Evolutionary conservation across 2,329 filamentous ascomycete species (phyloP).

Genomic region (Cordyceps cicadae): DNA sequence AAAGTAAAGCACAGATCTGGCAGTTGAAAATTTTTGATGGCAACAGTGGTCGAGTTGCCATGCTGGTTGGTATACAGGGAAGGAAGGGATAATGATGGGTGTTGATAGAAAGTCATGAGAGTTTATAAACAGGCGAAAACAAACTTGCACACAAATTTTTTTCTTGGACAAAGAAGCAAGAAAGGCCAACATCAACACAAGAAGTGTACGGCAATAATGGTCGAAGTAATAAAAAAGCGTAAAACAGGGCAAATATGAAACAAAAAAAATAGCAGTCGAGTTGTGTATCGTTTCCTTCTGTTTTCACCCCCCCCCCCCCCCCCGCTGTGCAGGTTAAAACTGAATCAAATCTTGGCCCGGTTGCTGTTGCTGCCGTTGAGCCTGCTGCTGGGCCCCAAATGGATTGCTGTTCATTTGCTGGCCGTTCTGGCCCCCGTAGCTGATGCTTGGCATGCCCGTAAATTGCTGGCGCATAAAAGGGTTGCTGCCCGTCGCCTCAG

Average conservation of each 20-base stretch:
- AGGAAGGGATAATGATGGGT: neutral
- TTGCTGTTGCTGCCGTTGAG: constrained; percentile 37
- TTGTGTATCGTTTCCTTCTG: neutral
- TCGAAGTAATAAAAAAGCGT: neutral
- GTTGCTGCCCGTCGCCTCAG: constrained; percentile 73
- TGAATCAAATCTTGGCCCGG: constrained; percentile 55
- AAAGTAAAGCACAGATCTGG: neutral
- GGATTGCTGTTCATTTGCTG: constrained; percentile 44
- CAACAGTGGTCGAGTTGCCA: neutral
- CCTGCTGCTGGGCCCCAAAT: constrained; percentile 41
- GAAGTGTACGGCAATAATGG: neutral
- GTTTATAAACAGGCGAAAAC: neutral
- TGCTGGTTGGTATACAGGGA: neutral
- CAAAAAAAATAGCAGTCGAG: constrained; percentile 10
- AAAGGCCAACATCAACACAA: neutral
- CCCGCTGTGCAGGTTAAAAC: constrained; percentile 37
- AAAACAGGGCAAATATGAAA: constrained; percentile 4
- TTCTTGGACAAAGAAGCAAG: neutral
- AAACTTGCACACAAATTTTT: neutral
- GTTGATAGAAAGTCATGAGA: neutral
- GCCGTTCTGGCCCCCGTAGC: constrained; percentile 44
- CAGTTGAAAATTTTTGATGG: neutral
- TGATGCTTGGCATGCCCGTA: constrained; percentile 62
- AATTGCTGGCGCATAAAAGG: constrained; percentile 82
- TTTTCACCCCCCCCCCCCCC: neutral